These are phyloP conservation scores for Nicotiana benthamiana DNA, from an alignment of 257 asterid species.

Conservation along the genomic window DNA sequence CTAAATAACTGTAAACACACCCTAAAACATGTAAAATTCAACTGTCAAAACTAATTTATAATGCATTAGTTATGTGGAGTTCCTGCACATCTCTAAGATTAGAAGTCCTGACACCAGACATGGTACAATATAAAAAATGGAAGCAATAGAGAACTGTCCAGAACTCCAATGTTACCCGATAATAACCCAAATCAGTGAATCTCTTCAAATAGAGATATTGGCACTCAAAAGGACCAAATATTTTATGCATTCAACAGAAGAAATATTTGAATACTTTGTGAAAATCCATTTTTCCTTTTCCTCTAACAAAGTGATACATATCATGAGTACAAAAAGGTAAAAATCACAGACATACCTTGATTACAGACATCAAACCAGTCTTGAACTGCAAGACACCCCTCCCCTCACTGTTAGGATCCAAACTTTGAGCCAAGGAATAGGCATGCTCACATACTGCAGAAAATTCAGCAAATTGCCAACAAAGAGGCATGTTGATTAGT, in stretches of 20 bases:
- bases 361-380: constrained; percentile 96
- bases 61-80: neutral
- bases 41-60: neutral
- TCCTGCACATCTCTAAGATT: neutral
- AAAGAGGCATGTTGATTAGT: neutral
- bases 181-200: neutral
- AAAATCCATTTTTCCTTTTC: neutral
- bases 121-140: neutral
- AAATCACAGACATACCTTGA: constrained; percentile 57
- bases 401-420: constrained; percentile 98
- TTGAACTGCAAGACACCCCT: constrained; percentile 98
- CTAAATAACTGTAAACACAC: neutral
- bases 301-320: neutral
- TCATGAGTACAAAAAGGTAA: neutral
- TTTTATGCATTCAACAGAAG: neutral
- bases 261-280: neutral
- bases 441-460: constrained; percentile 96
- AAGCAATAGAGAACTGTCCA: neutral
- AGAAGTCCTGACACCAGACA: neutral
- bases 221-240: neutral
- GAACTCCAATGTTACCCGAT: neutral
- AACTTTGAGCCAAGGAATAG: constrained; percentile 89
- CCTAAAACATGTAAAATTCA: neutral
- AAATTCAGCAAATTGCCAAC: constrained; percentile 7
- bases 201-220: neutral